These are phyloP conservation scores for Mrakia gelida DNA, from an alignment of 768 basidiomycete species.

Conservation along the genomic window DNA sequence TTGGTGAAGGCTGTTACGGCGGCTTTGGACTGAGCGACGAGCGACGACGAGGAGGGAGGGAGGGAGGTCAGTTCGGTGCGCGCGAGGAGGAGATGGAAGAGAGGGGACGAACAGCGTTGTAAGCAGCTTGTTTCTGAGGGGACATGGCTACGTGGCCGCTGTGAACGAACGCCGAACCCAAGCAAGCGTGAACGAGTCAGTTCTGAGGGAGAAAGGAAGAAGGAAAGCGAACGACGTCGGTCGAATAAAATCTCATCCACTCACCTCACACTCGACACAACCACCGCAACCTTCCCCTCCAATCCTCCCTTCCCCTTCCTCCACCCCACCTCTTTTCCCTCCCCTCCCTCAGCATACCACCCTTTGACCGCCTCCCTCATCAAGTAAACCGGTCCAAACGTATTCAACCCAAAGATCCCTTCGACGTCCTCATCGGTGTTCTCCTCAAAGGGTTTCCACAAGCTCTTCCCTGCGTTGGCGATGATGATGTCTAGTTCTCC, in stretches of 20 bases:
- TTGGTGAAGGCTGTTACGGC: slow-evolving; percentile 41
- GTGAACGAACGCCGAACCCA: neutral
- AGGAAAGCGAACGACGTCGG: neutral
- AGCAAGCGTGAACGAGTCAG: neutral
- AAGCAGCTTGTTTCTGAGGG: slow-evolving; percentile 43
- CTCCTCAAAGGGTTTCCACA: slow-evolving; percentile 37
- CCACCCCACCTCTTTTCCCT: slow-evolving; percentile 1
- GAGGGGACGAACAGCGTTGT: slow-evolving; percentile 38
- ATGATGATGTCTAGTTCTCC: slow-evolving; percentile 22
- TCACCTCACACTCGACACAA: slow-evolving; percentile 40
- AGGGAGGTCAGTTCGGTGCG: neutral
- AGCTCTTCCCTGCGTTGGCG: slow-evolving; percentile 35
- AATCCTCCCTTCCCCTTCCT: slow-evolving; percentile 40
- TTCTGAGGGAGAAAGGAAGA: neutral
- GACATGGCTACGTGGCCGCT: slow-evolving; percentile 42
- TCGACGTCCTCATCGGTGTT: slow-evolving; percentile 37
- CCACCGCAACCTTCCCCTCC: slow-evolving; percentile 22
- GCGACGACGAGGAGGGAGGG: neutral
- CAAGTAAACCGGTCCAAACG: slow-evolving; percentile 42
- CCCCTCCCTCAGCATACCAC: slow-evolving; percentile 20
- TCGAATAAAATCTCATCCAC: neutral
- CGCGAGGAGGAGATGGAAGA: neutral
- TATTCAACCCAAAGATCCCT: slow-evolving; percentile 36
- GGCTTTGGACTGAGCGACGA: slow-evolving; percentile 26
- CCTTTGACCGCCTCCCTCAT: slow-evolving; percentile 37